These are phyloP conservation scores for Globisporangium viniferum DNA, from an alignment of 352 stramenopile genomes.

Conservation along the genomic window DNA sequence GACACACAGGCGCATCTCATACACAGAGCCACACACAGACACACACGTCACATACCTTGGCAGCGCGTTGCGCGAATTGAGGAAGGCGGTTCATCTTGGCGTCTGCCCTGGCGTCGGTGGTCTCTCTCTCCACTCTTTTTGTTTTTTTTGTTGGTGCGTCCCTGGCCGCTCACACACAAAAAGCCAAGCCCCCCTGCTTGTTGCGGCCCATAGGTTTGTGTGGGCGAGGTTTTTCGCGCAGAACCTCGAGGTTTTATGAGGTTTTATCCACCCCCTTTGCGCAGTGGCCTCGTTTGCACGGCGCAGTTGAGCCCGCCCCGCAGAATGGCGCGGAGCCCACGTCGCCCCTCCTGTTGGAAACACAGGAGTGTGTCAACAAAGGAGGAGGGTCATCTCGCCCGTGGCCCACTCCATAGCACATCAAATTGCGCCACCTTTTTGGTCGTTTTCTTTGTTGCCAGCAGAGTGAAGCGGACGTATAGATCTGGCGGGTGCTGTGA, in stretches of 20 bases:
- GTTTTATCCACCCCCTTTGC: neutral
- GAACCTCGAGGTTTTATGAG: conserved; percentile 1
- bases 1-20: neutral
- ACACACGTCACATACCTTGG: conserved; percentile 46
- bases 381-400: conserved; percentile 19
- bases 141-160: conserved; percentile 39
- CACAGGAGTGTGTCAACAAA: accelerated
- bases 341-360: neutral
- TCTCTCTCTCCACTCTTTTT: conserved; percentile 35
- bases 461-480: conserved; percentile 16
- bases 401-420: neutral
- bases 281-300: neutral
- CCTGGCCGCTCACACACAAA: conserved; percentile 15
- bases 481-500: conserved; percentile 14
- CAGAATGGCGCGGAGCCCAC: neutral
- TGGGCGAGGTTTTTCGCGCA: conserved; percentile 2
- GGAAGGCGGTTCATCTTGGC: conserved; percentile 74
- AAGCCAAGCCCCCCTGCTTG: neutral
- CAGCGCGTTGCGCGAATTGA: conserved; percentile 67
- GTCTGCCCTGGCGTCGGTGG: neutral
- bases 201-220: neutral
- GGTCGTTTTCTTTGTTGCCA: conserved; percentile 10
- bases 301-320: neutral
- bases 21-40: conserved; percentile 1
- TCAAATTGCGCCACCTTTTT: neutral